Percentiles rank a stretch among this genome's conserved stretches.
These are phyloP conservation scores for Fusarium dlaminii DNA, from an alignment of 2,329 filamentous ascomycete species.

Conservation along the genomic window DNA sequence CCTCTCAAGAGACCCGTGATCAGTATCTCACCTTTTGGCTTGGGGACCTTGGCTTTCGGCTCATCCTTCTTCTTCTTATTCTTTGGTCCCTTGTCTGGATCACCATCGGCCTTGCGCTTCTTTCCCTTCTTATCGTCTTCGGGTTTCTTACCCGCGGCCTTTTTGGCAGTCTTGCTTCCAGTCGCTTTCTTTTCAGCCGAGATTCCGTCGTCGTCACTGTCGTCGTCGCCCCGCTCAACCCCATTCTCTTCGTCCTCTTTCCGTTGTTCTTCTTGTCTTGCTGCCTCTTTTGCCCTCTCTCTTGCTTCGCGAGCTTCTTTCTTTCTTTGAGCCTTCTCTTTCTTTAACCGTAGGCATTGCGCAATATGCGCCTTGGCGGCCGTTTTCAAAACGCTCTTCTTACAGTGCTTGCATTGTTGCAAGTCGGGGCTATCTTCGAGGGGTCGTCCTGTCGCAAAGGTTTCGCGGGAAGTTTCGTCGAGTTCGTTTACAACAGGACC, in stretches of 20 bases:
- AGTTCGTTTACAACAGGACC: slow-evolving; percentile 72
- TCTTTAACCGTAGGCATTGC: slow-evolving; percentile 85
- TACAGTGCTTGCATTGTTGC: slow-evolving; percentile 92
- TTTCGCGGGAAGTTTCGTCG: slow-evolving; percentile 78
- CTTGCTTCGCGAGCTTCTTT: slow-evolving; percentile 78
- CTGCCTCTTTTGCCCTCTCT: slow-evolving; percentile 71
- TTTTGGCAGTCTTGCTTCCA: slow-evolving; percentile 62
- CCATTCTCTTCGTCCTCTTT: slow-evolving; percentile 60
- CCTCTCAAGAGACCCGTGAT: not conserved
- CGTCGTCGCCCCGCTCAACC: slow-evolving; percentile 61
- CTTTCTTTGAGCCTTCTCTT: slow-evolving; percentile 80
- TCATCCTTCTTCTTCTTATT: slow-evolving; percentile 97
- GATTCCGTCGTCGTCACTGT: slow-evolving; percentile 56
- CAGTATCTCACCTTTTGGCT: slow-evolving; percentile 74
- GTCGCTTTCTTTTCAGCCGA: slow-evolving; percentile 54
- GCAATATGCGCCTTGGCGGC: slow-evolving; percentile 83
- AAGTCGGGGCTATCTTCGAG: slow-evolving; percentile 82
- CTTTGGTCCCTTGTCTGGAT: slow-evolving; percentile 84
- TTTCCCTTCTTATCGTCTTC: slow-evolving; percentile 75
- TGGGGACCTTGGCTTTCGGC: slow-evolving; percentile 81
- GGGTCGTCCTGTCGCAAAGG: slow-evolving; percentile 83
- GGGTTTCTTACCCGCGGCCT: slow-evolving; percentile 74
- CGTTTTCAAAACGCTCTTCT: slow-evolving; percentile 82
- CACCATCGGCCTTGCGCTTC: slow-evolving; percentile 79
- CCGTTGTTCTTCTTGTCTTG: slow-evolving; percentile 64